Conservation (phyloP, 371 early-diverging fungal species). For the Rhizopus arrhizus region DNA sequence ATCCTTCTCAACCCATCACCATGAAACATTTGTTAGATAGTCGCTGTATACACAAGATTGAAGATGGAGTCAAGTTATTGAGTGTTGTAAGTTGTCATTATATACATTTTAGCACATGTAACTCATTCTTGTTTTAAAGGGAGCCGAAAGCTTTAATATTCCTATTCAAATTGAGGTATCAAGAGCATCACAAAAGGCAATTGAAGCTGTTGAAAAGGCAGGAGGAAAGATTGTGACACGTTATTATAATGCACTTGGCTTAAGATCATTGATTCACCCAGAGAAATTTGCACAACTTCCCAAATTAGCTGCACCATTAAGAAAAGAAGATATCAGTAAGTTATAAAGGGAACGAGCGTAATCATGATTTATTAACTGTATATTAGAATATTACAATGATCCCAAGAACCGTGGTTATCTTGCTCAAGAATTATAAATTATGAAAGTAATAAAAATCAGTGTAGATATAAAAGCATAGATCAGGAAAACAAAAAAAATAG, state of each 20-base stretch:
- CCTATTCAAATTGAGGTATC: constrained; percentile 85
- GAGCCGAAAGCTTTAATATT: constrained; percentile 65
- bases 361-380: background rate
- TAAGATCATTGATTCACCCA: constrained; percentile 79
- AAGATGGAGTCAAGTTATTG: constrained; percentile 87
- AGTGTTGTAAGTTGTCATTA: constrained; percentile 63
- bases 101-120: background rate
- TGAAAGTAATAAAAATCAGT: background rate
- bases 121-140: constrained; percentile 40
- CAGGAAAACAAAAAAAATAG: background rate
- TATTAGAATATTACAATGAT: constrained; percentile 60
- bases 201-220: constrained; percentile 77
- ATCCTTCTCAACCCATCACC: constrained; percentile 81
- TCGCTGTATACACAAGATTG: constrained; percentile 75
- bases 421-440: constrained; percentile 36
- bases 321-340: constrained; percentile 63
- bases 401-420: constrained; percentile 73
- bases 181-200: constrained; percentile 80
- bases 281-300: constrained; percentile 70
- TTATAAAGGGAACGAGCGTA: background rate
- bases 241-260: constrained; percentile 77
- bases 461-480: too few relatives aligned
- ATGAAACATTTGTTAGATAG: constrained; percentile 79
- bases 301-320: constrained; percentile 39
- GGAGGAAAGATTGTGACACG: constrained; percentile 87